Evolutionary conservation across 192 early-diverging fungal genomes (phyloP).

Genomic region (Coemansia sp.): DNA sequence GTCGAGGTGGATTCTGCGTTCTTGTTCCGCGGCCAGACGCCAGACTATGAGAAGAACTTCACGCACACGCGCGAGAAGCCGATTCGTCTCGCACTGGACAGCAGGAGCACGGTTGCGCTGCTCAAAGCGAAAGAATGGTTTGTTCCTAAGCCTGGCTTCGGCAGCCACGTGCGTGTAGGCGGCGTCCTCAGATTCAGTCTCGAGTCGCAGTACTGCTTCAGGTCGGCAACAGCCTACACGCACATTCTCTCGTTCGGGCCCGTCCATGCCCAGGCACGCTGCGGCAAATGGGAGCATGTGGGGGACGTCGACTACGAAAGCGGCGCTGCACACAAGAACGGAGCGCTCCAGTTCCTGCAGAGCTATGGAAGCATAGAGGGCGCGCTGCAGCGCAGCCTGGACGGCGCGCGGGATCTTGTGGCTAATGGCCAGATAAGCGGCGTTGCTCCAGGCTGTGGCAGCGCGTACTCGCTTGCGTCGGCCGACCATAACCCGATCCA

Average conservation of each 20-base stretch:
- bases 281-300: conserved; percentile 63
- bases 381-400: conserved; percentile 68
- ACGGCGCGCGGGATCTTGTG: conserved; percentile 50
- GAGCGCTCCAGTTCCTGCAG: conserved; percentile 79
- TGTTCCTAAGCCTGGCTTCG: conserved; percentile 32
- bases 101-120: conserved; percentile 74
- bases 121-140: conserved; percentile 84
- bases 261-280: conserved; percentile 42
- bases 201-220: conserved; percentile 66
- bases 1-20: conserved; percentile 82
- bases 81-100: conserved; percentile 66
- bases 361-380: conserved; percentile 70
- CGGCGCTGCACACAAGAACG: conserved; percentile 70
- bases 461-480: conserved; percentile 78
- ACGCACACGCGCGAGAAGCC: conserved; percentile 73
- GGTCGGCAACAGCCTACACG: conserved; percentile 59
- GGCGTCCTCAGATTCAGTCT: conserved; percentile 74
- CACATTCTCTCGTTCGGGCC: conserved; percentile 67
- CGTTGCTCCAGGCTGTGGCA: conserved; percentile 72
- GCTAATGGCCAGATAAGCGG: conserved; percentile 57
- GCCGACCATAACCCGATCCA: conserved; percentile 96
- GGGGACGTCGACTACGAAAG: conserved; percentile 78
- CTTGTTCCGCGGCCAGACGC: conserved; percentile 78
- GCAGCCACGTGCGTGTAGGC: conserved; percentile 21
- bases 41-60: conserved; percentile 82